Evolutionary conservation across 2,329 filamentous ascomycete genomes (phyloP).

Genomic region (Tolypocladium ovalisporum): DNA sequence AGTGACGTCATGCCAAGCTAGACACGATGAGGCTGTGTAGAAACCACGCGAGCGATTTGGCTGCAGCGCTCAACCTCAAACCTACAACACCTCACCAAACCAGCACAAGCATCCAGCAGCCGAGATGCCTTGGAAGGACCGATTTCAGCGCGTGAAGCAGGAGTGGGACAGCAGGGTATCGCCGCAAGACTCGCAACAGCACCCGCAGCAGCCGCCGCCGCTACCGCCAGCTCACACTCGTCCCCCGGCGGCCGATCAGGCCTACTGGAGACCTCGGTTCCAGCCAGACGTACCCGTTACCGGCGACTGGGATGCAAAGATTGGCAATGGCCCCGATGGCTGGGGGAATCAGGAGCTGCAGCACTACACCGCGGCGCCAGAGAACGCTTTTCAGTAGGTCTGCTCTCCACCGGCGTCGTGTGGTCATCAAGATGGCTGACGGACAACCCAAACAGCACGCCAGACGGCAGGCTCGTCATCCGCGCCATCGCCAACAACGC

Average conservation of each 20-base stretch:
- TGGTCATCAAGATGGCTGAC: not conserved
- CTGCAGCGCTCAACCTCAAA: not conserved
- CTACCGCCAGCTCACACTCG: not conserved
- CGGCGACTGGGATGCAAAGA: constrained; percentile 42
- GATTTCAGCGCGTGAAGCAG: constrained; percentile 26
- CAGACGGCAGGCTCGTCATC: constrained; percentile 38
- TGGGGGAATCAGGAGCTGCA: constrained; percentile 53
- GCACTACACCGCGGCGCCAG: constrained; percentile 37
- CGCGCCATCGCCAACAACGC: constrained; percentile 32
- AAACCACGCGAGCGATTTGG: not conserved
- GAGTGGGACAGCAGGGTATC: constrained; percentile 24
- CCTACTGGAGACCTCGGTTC: constrained; percentile 45
- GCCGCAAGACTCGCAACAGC: constrained; percentile 4
- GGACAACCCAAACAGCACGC: constrained; percentile 19
- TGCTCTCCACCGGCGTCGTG: too few species aligned
- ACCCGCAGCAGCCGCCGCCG: constrained; percentile 3
- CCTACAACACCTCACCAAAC: not conserved
- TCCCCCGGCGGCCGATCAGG: constrained; percentile 6
- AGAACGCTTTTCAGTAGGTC: constrained; percentile 41
- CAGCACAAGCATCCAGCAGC: not conserved
- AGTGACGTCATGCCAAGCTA: not conserved
- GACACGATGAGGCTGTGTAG: not conserved
- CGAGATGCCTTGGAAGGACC: constrained; percentile 24
- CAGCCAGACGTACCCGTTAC: constrained; percentile 32
- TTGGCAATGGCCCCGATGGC: constrained; percentile 43